Evolutionary conservation across 139 green algal species (phyloP), one percentile per base, ranked within the genome.

Genomic region (Gonium pectorale): DNA sequence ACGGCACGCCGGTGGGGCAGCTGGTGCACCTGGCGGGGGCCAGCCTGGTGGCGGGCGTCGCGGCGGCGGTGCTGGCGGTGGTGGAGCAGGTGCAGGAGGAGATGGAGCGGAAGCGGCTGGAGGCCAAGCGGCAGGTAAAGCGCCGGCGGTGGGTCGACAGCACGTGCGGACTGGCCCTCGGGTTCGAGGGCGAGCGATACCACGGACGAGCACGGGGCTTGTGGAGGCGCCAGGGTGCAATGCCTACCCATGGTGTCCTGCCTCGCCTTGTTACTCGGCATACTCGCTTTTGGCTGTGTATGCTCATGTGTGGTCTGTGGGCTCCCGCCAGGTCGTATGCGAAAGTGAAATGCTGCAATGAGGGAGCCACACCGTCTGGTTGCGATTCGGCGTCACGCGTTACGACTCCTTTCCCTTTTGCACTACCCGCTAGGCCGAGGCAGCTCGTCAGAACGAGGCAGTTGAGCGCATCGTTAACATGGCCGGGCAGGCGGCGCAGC

Each of bases 11-110:
- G 9, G 54, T 44, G 63, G 89, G 68, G 19, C 78, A 85, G 6
- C 37, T 84, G 67, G 70, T 74, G 21, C 69, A 92, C 85, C 77
- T 96, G 91, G 81, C 91, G 79, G 35, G 46, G 83, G 41, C 86
- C 74, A n/a, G 26, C 13, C 21, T 71, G 49, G 71, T 56, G 2
- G 72, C 83, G 31, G 40, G 21, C 15, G 7, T 72, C 17, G 67
- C 79, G 64, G 40, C n/a, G 2, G 31, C n/a, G 29, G 63, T 83
- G 37, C 51, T 88, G 51, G 38, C 1, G 4, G 38, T 59, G 38
- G 63, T 88, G 46, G 63, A 83, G 21, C 24, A 0, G 27, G 29
- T 33, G 64, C 72, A n/a, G 35, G 72, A 62, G 31, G 62, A 46
- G 51, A 3, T 35, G n/a, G 72, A 84, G 73, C 72, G 79, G 21